These are phyloP conservation scores for Smallanthus sonchifolius DNA, from an alignment of 129 eudicot species.

Conservation along the genomic window DNA sequence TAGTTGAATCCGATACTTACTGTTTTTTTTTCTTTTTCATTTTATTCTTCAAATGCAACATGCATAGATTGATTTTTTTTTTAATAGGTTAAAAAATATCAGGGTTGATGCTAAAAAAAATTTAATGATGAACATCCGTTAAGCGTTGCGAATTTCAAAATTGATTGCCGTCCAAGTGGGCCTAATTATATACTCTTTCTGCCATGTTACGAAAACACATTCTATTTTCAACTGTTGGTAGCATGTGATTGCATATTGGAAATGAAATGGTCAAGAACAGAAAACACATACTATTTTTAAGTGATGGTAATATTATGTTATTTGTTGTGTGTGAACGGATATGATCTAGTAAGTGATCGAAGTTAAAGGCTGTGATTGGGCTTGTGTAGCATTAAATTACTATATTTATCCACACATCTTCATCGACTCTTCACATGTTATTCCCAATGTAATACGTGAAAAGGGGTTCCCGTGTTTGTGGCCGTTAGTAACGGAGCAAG, in stretches of 20 bases:
- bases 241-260: background rate
- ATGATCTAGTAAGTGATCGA: background rate
- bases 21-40: too few species aligned
- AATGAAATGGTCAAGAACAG: background rate
- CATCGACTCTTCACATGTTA: too few species aligned
- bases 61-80: too few species aligned
- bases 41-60: too few species aligned
- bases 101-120: background rate
- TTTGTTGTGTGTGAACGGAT: background rate
- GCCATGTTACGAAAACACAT: constrained; percentile 3
- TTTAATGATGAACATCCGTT: constrained; percentile 9
- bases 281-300: background rate
- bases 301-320: background rate
- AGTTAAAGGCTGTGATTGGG: background rate
- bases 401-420: too few species aligned
- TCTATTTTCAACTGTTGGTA: background rate
- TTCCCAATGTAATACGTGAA: too few species aligned
- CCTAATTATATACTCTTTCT: background rate
- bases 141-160: background rate
- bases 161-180: background rate
- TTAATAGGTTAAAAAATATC: too few species aligned
- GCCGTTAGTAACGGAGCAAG: background rate
- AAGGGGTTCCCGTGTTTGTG: background rate
- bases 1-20: too few species aligned
- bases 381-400: background rate